These are phyloP conservation scores for Phytophthora sp. DNA, from an alignment of 352 stramenopile genomes.

Conservation along the genomic window DNA sequence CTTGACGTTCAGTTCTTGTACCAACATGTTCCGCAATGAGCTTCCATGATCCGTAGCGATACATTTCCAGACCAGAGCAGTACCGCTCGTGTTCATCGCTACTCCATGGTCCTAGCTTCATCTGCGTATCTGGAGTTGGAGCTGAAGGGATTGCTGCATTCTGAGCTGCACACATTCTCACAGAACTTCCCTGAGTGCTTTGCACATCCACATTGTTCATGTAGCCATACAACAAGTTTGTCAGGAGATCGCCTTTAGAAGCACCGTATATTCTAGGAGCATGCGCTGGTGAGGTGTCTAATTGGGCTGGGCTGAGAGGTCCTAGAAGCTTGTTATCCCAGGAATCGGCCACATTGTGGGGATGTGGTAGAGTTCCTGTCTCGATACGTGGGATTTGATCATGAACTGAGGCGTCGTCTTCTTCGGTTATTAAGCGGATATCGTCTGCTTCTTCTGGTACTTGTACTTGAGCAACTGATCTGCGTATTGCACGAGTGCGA, in stretches of 20 bases:
- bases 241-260: background rate
- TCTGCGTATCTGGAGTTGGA: background rate
- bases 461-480: too few relatives aligned
- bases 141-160: background rate
- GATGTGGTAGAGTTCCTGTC: background rate
- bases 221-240: background rate
- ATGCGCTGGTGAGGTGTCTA: too few relatives aligned
- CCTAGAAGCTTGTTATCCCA: background rate
- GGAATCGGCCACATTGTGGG: background rate
- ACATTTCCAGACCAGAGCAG: slow-evolving; percentile 13
- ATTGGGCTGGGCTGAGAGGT: too few relatives aligned
- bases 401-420: too few relatives aligned
- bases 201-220: background rate
- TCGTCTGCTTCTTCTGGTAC: background rate
- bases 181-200: background rate
- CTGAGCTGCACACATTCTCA: too few relatives aligned
- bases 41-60: slow-evolving; percentile 21
- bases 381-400: too few relatives aligned
- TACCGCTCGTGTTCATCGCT: slow-evolving; percentile 28
- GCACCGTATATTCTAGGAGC: too few relatives aligned
- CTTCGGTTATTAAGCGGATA: background rate
- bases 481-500: background rate
- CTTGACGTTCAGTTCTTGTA: slow-evolving; percentile 28
- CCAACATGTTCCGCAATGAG: slow-evolving; percentile 18
- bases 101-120: slow-evolving; percentile 22